A percentile compares a stretch with the other conserved stretches of the same genome.
These are phyloP conservation scores for Aureobasidium sp. DNA, from an alignment of 2,329 filamentous ascomycete genomes.

Conservation along the genomic window DNA sequence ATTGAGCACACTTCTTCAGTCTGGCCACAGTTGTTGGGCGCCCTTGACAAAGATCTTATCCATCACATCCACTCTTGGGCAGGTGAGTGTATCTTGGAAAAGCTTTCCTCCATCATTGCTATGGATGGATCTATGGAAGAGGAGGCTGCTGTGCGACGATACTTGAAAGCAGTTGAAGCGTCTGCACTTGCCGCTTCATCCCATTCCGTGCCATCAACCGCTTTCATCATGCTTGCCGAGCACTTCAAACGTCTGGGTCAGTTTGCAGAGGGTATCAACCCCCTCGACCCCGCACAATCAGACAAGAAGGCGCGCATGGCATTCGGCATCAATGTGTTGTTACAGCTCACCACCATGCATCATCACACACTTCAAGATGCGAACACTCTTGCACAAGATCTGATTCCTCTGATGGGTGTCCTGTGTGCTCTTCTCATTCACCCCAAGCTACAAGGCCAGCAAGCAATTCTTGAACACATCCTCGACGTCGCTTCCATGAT, in stretches of 20 bases:
- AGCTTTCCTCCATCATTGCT: neutral
- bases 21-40: constrained; percentile 34
- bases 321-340: constrained; percentile 24
- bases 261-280: constrained; percentile 3
- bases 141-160: neutral
- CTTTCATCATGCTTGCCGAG: neutral
- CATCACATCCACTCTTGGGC: constrained; percentile 11
- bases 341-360: constrained; percentile 34
- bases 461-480: constrained; percentile 30
- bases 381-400: neutral
- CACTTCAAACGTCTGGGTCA: constrained; percentile 1
- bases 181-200: neutral
- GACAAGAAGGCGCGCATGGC: neutral
- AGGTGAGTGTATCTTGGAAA: neutral
- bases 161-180: constrained; percentile 5
- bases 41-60: constrained; percentile 11
- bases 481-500: constrained; percentile 35
- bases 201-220: neutral
- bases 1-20: constrained; percentile 33
- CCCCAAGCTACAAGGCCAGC: constrained; percentile 27
- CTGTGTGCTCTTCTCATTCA: constrained; percentile 31
- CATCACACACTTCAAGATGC: constrained; percentile 16
- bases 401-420: constrained; percentile 12
- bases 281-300: neutral
- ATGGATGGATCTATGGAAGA: neutral